phyloP scores from a whole-genome alignment of 345 rosid species.

The Geranium brycei region DNA sequence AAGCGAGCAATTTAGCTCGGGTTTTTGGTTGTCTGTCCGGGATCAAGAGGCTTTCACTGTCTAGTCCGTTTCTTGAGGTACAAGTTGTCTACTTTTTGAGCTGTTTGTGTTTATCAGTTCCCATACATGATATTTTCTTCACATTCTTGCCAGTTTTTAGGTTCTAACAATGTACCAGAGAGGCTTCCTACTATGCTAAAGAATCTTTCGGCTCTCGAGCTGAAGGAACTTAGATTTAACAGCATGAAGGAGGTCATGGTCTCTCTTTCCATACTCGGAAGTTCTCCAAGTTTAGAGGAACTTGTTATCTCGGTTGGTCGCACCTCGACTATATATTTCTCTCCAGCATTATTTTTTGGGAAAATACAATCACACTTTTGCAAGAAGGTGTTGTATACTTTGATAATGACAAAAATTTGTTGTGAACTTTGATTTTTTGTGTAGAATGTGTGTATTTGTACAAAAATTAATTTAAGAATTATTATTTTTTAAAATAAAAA shows the following conservation, averaged over 20 bases:
- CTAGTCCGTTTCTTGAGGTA: constrained; percentile 15
- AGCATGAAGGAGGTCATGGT: constrained; percentile 10
- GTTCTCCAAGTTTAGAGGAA: constrained; percentile 21
- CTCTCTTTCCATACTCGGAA: constrained; percentile 12
- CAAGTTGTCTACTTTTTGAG: neutral
- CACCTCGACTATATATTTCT: neutral
- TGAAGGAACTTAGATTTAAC: constrained; percentile 11
- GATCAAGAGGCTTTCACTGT: constrained; percentile 15
- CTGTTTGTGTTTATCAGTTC: neutral
- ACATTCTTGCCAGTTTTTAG: constrained; percentile 14
- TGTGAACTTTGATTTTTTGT: too few relatives aligned
- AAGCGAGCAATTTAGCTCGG: constrained; percentile 7
- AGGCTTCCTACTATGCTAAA: constrained; percentile 10
- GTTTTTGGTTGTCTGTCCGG: constrained; percentile 13
- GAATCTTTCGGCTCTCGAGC: constrained; percentile 9
- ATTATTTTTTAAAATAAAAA: too few relatives aligned
- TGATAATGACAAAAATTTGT: too few relatives aligned
- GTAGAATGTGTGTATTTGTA: too few relatives aligned
- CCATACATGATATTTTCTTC: neutral
- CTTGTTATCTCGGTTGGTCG: constrained; percentile 11
- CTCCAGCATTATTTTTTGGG: neutral
- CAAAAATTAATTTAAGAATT: too few relatives aligned
- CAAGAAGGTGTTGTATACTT: too few relatives aligned
- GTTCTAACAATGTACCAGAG: constrained; percentile 11
- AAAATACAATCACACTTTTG: too few relatives aligned